Evolutionary conservation across 1,284 basidiomycete species (phyloP), one percentile per base, ranked within the genome.

Genomic region (Meripilus lineatus): DNA sequence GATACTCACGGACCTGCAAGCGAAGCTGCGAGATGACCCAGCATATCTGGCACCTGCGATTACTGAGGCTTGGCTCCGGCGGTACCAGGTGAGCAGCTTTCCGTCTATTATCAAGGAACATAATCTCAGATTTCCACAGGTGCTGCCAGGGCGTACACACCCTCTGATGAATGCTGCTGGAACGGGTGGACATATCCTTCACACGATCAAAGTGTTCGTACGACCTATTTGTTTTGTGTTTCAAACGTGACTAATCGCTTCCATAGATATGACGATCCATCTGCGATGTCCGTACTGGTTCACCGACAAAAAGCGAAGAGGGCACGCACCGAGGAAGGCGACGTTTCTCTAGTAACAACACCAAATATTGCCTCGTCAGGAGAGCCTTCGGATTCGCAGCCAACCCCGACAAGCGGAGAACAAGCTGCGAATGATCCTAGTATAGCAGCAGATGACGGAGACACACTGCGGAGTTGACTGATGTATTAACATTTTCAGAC

Each of bases 111-210:
- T 17, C 17, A 4, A 20, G 24, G 13, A 10, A 34, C 24, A 40
- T 17, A 23, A 36, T 42, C 8, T 22, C 20, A 14, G n/a, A 38
- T 20, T 11, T 23, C 23, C 21, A 15, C 44, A 78, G 74, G 87
- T 94, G 8, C 72, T 99, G 15, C 95, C 95, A 20, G 95, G 95
- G 13, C 77, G 96, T 25, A 96, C 92, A 33, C 96, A 99, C 68
- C 96, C 96, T 1, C 83, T 81, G 54, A 99, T 99, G 96, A 85
- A 75, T 47, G 91, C 85, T 38, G 87, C 89, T 14, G 91, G 89
- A 1, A 86, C 87, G 2, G 93, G 90, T 4, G 95, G 96, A 0
- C 97, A 84, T 66, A 68, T 99, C 22, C 71, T 98, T 38, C 84
- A 89, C 59, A 79, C 85, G 5, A 84, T 84, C 32, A 88, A 88